These are phyloP conservation scores for Mortierella polycephala DNA, from an alignment of 371 early-diverging fungal species.

Conservation along the genomic window DNA sequence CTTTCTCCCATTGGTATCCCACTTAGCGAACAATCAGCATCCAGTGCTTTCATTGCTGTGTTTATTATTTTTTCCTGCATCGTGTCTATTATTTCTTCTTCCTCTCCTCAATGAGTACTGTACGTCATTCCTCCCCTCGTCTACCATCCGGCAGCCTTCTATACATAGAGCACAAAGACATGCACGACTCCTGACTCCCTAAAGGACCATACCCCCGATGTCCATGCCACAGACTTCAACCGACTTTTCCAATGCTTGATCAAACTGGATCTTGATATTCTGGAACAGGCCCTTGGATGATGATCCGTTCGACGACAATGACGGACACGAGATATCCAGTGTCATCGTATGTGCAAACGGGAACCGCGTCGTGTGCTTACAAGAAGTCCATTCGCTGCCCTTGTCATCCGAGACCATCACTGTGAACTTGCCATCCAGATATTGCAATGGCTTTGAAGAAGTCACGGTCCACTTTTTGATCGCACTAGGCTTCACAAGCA, in stretches of 20 bases:
- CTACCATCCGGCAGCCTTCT: background rate
- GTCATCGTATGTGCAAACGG: conserved; percentile 37
- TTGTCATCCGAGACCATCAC: conserved; percentile 24
- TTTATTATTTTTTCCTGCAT: background rate
- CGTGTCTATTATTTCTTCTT: background rate
- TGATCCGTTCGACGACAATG: background rate
- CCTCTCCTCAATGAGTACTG: background rate
- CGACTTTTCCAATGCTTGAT: conserved; percentile 32
- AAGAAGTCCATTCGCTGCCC: conserved; percentile 24
- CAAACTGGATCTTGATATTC: conserved; percentile 46
- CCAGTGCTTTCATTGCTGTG: too few relatives aligned
- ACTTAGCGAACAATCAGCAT: too few relatives aligned
- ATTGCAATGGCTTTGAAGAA: conserved; percentile 23
- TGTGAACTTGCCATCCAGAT: conserved; percentile 24
- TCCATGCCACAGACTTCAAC: conserved; percentile 51
- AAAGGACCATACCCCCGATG: conserved; percentile 43
- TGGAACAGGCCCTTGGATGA: conserved; percentile 11
- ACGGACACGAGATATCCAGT: conserved; percentile 39
- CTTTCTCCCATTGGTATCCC: too few relatives aligned
- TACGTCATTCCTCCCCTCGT: background rate
- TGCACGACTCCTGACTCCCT: background rate
- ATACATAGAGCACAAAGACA: background rate
- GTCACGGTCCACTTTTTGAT: conserved; percentile 20
- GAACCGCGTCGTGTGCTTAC: conserved; percentile 31
- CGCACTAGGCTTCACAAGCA: conserved; percentile 56